Base-by-base conservation (phyloP, 2,329 filamentous ascomycete species). In the Aspergillus persii region DNA sequence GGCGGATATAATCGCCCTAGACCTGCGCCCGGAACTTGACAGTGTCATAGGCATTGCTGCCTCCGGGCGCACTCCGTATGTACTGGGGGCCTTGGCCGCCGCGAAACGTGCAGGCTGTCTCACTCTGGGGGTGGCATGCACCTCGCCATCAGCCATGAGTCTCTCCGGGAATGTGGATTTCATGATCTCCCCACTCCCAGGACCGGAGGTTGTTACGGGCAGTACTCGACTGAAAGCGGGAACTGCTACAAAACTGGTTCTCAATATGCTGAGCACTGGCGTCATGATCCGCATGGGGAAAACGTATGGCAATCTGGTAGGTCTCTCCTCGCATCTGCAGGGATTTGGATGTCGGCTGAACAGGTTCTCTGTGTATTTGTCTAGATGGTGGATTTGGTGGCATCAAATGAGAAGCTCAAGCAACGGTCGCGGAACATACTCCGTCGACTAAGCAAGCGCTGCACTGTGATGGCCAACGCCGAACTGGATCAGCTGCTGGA, bases 201-300 rank as follows among this genome's bases (percentile, higher is more conserved):
- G 78, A 0, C 72, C 78, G 1, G 78, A 80, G 63, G 74, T 78
- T 3, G 70, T 80, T 3, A 78, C 77, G n/a, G 78, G 78, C 2
- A 81, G 78, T 61, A 81, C 79, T 1, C 68, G 79, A 31, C 69
- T 80, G 58, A 80, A 80, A 62, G 77, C 78, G 1, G 79, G 79
- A 15, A 80, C 76, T 0, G 77, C 75, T 1, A 80, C 79, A 0
- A 81, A 81, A 62, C 61, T 80, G 58, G 76, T 78, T 1, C 62
- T 79, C 49, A 79, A 80, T 57, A 80, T 79, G 76, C 63, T 80
- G 2, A 79, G 76, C 48, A 79, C 77, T 1, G 76, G 78, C 1
- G 68, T 73, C 8, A 78, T 79, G 74, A 74, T 80, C 36, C 70
- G 67, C 31, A 66, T 69, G 8, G 77, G 77, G 4, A 80, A 79